A percentile compares a stretch with the other conserved stretches of the same genome.
Evolutionary conservation across 306 rosid genomes (phyloP).

Genomic region (Acacia crassicarpa): DNA sequence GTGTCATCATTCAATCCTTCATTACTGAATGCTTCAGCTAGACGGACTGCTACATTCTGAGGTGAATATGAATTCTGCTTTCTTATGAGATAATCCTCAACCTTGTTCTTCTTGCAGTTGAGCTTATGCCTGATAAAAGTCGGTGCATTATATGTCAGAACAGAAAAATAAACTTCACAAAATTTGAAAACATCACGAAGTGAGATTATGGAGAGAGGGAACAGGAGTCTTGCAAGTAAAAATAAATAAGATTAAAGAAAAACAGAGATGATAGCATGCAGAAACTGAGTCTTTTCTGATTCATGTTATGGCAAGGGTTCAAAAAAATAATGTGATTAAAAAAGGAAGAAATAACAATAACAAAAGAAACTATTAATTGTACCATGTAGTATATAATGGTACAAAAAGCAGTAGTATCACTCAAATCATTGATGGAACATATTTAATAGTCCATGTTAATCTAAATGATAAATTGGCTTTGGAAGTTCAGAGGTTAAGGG

Average conservation of each 20-base stretch:
- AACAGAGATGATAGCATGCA: constrained; percentile 8
- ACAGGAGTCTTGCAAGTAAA: constrained; percentile 13
- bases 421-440: background rate
- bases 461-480: background rate
- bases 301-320: background rate
- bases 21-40: constrained; percentile 47
- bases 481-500: constrained; percentile 8
- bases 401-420: background rate
- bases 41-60: constrained; percentile 35
- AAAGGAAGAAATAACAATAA: background rate
- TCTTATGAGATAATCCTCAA: constrained; percentile 42
- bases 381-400: background rate
- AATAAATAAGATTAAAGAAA: background rate
- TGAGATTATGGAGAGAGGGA: constrained; percentile 10
- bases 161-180: background rate
- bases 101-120: constrained; percentile 66
- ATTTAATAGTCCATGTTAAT: background rate
- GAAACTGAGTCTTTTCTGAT: background rate
- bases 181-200: constrained; percentile 20
- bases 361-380: background rate
- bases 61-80: constrained; percentile 51
- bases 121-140: constrained; percentile 72
- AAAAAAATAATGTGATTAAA: background rate
- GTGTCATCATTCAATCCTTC: constrained; percentile 73
- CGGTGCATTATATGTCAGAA: constrained; percentile 25